phyloP scores from a whole-genome alignment of 208 protist species.

The Leishmania major region DNA sequence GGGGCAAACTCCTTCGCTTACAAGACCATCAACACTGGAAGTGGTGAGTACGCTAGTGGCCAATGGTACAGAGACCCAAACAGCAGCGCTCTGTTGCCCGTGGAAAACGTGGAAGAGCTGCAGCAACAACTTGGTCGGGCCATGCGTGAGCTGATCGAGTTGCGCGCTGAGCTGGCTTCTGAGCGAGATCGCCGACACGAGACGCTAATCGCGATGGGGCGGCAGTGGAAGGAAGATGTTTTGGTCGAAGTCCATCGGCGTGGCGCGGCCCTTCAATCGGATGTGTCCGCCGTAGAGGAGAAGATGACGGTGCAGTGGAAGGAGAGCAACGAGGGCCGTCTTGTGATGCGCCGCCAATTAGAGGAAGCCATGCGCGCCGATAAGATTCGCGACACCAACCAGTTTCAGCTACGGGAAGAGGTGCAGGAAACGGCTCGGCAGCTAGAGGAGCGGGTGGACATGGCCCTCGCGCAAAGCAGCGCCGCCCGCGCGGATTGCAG shows the following conservation, averaged over 20 bases:
- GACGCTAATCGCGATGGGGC: conserved; percentile 51
- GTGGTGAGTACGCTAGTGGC: background rate
- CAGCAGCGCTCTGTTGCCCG: background rate
- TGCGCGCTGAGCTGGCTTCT: conserved; percentile 59
- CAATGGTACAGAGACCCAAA: conserved; percentile 2
- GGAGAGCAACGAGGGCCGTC: conserved; percentile 35
- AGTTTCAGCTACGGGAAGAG: conserved; percentile 68
- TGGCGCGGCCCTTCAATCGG: conserved; percentile 49
- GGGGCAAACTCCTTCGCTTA: background rate
- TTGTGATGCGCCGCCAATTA: conserved; percentile 52
- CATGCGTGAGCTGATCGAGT: conserved; percentile 57
- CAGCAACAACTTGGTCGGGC: conserved; percentile 60
- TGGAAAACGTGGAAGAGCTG: conserved; percentile 37
- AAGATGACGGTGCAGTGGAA: conserved; percentile 36
- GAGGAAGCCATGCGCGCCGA: conserved; percentile 49
- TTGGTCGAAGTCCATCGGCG: conserved; percentile 66
- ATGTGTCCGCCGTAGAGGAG: conserved; percentile 53
- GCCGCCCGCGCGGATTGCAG: conserved; percentile 55
- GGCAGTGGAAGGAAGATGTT: conserved; percentile 80
- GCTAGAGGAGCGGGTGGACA: conserved; percentile 52
- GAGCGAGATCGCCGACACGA: conserved; percentile 72
- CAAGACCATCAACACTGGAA: background rate
- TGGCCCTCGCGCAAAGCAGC: conserved; percentile 47
- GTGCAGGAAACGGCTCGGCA: conserved; percentile 44
- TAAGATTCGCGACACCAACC: conserved; percentile 52